These are phyloP conservation scores for Chlamydomonas urium DNA, from an alignment of 139 green algal genomes.

Conservation along the genomic window DNA sequence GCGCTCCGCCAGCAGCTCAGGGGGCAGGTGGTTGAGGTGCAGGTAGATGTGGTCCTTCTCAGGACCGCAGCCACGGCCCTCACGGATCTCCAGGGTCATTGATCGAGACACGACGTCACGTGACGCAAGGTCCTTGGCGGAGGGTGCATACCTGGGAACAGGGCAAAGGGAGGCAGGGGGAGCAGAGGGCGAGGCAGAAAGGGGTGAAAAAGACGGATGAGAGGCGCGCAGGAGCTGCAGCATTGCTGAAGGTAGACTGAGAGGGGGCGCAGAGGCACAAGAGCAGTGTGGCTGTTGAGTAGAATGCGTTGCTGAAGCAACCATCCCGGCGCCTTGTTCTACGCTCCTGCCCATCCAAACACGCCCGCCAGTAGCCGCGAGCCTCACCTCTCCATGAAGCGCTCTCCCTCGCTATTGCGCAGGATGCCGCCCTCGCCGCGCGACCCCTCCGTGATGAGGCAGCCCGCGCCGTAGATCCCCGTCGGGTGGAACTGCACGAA, in stretches of 20 bases:
- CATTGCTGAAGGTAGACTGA: too few relatives aligned
- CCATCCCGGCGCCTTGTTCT: too few relatives aligned
- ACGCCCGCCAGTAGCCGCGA: too few relatives aligned
- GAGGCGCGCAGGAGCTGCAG: too few relatives aligned
- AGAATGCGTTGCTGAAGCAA: too few relatives aligned
- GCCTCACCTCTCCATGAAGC: slow-evolving; percentile 94
- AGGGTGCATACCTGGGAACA: slow-evolving; percentile 11
- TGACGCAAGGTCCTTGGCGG: slow-evolving; percentile 84
- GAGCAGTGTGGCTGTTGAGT: too few relatives aligned
- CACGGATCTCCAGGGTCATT: slow-evolving; percentile 95
- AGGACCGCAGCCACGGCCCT: slow-evolving; percentile 72
- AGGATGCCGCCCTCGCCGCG: slow-evolving; percentile 95
- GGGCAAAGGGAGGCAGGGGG: neutral
- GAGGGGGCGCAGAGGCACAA: too few relatives aligned
- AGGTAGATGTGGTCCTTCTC: slow-evolving; percentile 98
- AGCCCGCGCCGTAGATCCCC: slow-evolving; percentile 98
- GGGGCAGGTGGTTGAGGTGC: slow-evolving; percentile 96
- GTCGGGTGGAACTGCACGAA: slow-evolving; percentile 99
- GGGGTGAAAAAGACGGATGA: too few relatives aligned
- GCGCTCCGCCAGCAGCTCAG: slow-evolving; percentile 93
- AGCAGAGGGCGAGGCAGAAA: too few relatives aligned
- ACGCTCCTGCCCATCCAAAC: too few relatives aligned
- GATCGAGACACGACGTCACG: slow-evolving; percentile 92
- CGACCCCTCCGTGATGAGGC: slow-evolving; percentile 97
- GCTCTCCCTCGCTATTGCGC: slow-evolving; percentile 94